Percentiles rank a stretch among this genome's conserved stretches.
Conservation (phyloP, 2,329 filamentous ascomycete species). For the Pestalotiopsis sp. region DNA sequence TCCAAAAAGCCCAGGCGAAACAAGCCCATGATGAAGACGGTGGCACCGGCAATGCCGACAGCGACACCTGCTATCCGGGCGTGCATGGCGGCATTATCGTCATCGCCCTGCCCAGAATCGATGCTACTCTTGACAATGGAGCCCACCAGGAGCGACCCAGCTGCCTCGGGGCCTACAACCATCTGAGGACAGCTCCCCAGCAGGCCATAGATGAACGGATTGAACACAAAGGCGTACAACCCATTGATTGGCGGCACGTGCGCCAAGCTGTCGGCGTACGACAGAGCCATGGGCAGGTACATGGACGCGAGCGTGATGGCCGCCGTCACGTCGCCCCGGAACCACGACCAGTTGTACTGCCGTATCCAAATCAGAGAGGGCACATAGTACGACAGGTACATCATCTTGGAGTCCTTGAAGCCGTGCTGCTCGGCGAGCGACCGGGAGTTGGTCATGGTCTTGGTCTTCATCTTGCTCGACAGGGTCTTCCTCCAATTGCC, state of each 20-base stretch:
- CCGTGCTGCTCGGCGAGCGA: constrained; percentile 74
- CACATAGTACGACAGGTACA: constrained; percentile 94
- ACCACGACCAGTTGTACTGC: constrained; percentile 81
- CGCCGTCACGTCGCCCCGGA: constrained; percentile 84
- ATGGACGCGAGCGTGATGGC: constrained; percentile 97
- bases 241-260: constrained; percentile 94
- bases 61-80: constrained; percentile 86
- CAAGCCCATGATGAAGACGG: constrained; percentile 85
- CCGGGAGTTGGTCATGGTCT: constrained; percentile 74
- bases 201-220: constrained; percentile 87
- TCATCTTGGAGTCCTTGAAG: constrained; percentile 71
- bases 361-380: constrained; percentile 88
- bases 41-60: constrained; percentile 83
- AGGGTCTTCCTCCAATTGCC: constrained; percentile 50
- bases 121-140: constrained; percentile 82
- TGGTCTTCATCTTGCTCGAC: constrained; percentile 56
- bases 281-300: constrained; percentile 96
- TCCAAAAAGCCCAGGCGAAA: constrained; percentile 90
- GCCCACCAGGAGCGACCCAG: constrained; percentile 87
- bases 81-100: constrained; percentile 69
- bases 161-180: constrained; percentile 93
- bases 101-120: constrained; percentile 64
- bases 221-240: constrained; percentile 91
- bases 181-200: constrained; percentile 91
- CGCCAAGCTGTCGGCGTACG: constrained; percentile 87